These are phyloP conservation scores for Chrysanthemum seticuspe DNA, from an alignment of 129 eudicot genomes.

Conservation along the genomic window DNA sequence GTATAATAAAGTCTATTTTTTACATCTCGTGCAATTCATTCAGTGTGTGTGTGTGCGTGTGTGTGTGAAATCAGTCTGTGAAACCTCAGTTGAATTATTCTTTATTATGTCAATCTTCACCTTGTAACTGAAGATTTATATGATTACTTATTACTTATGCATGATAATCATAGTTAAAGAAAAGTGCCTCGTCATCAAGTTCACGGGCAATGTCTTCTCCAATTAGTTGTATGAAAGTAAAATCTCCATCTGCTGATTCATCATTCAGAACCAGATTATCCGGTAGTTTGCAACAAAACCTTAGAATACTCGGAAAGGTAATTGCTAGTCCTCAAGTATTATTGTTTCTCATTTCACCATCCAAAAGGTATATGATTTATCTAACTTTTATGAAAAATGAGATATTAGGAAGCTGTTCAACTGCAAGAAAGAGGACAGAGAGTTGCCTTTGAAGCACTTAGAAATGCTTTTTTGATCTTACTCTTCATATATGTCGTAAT, in stretches of 20 bases:
- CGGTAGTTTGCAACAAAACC: no score
- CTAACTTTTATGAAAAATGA: background rate
- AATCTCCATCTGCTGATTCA: no score
- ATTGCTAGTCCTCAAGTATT: slow-evolving; percentile 4
- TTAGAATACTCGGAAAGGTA: slow-evolving; percentile 55
- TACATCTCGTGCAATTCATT: no score
- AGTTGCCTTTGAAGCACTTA: slow-evolving; percentile 9
- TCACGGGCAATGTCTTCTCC: slow-evolving; percentile 41
- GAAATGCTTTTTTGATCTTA: slow-evolving; percentile 24
- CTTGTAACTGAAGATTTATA: background rate
- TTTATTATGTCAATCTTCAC: no score
- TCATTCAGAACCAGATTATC: no score
- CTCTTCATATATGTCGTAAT: no score
- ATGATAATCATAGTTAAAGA: slow-evolving; percentile 50
- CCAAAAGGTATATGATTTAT: background rate
- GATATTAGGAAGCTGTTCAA: slow-evolving; percentile 77
- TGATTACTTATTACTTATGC: slow-evolving; percentile 1
- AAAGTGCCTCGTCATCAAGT: slow-evolving; percentile 60
- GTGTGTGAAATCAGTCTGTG: no score
- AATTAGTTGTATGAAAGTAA: background rate
- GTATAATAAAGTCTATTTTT: no score
- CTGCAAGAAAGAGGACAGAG: slow-evolving; percentile 74
- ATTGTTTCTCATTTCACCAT: background rate
- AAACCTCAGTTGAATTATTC: no score
- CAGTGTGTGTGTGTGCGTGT: no score